phyloP scores from a whole-genome alignment of 805 yeast genomes.

The Wickerhamiella australiensis region DNA sequence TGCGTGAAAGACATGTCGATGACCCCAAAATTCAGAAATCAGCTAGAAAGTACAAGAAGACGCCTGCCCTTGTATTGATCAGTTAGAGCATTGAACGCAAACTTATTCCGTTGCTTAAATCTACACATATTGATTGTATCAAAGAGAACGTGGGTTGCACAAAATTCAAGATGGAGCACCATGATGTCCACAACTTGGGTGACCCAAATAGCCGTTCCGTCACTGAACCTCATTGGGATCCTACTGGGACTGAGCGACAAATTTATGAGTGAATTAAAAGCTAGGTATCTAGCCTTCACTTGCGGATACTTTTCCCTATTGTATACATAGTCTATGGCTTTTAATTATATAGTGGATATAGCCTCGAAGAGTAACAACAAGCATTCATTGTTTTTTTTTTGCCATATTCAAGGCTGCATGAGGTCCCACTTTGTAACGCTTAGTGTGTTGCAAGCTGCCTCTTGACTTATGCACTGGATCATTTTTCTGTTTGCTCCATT shows the following conservation, averaged over 20 bases:
- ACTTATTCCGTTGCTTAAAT: conserved; percentile 61
- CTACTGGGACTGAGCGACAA: too few relatives aligned
- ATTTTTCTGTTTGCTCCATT: neutral
- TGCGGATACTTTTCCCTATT: too few relatives aligned
- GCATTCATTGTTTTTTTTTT: neutral
- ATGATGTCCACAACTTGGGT: conserved; percentile 26
- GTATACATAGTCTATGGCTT: too few relatives aligned
- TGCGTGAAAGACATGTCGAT: conserved; percentile 45
- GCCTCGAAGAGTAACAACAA: neutral
- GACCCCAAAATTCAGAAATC: conserved; percentile 29
- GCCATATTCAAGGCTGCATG: neutral
- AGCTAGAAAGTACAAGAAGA: conserved; percentile 31
- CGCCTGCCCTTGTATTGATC: conserved; percentile 38
- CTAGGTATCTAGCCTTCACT: too few relatives aligned
- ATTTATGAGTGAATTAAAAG: too few relatives aligned
- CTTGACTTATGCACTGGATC: neutral
- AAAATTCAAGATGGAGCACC: conserved; percentile 30
- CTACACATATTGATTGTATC: conserved; percentile 47
- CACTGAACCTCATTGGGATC: conserved; percentile 30
- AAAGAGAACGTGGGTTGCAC: conserved; percentile 44
- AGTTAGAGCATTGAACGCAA: conserved; percentile 41
- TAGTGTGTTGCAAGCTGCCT: neutral
- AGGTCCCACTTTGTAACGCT: neutral
- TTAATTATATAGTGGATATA: neutral
- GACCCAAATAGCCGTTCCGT: conserved; percentile 25